Evolutionary conservation across 345 rosid species (phyloP).

Genomic region (Pistacia vera): DNA sequence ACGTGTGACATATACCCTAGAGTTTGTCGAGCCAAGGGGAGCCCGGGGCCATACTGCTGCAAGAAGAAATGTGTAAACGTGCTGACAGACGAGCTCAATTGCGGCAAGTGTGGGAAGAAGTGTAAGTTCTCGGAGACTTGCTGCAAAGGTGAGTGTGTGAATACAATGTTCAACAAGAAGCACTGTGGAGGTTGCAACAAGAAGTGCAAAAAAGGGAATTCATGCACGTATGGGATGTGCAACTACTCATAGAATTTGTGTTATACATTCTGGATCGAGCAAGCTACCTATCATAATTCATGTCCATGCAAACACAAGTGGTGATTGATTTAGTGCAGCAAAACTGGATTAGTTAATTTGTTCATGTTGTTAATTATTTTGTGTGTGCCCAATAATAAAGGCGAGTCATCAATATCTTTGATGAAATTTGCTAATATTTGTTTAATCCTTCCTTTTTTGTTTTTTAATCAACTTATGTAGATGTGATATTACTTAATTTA

Average conservation of each 20-base stretch:
- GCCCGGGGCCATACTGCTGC: slow-evolving; percentile 62
- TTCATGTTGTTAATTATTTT: not conserved
- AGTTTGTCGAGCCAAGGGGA: slow-evolving; percentile 49
- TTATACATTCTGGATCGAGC: not conserved
- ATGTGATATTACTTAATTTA: not conserved
- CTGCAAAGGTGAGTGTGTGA: slow-evolving; percentile 63
- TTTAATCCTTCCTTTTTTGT: not conserved
- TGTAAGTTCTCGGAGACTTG: slow-evolving; percentile 55
- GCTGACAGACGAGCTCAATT: slow-evolving; percentile 38
- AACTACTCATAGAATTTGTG: slow-evolving; percentile 43
- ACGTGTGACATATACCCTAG: slow-evolving; percentile 51
- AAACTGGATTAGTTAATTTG: not conserved
- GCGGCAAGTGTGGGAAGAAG: slow-evolving; percentile 59
- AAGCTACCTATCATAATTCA: not conserved
- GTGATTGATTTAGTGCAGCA: not conserved
- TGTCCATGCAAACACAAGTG: no score
- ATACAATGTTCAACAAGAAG: slow-evolving; percentile 46
- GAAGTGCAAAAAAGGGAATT: slow-evolving; percentile 55
- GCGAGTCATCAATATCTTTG: slow-evolving; percentile 1
- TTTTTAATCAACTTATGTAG: not conserved
- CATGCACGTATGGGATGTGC: slow-evolving; percentile 60
- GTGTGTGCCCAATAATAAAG: slow-evolving; percentile 1
- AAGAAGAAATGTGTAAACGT: slow-evolving; percentile 55
- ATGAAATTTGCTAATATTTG: not conserved
- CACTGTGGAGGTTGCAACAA: slow-evolving; percentile 67